A percentile compares a stretch with the other conserved stretches of the same genome.
phyloP scores from a whole-genome alignment of 169 alveolate genomes.

The Plasmodium vivax region DNA sequence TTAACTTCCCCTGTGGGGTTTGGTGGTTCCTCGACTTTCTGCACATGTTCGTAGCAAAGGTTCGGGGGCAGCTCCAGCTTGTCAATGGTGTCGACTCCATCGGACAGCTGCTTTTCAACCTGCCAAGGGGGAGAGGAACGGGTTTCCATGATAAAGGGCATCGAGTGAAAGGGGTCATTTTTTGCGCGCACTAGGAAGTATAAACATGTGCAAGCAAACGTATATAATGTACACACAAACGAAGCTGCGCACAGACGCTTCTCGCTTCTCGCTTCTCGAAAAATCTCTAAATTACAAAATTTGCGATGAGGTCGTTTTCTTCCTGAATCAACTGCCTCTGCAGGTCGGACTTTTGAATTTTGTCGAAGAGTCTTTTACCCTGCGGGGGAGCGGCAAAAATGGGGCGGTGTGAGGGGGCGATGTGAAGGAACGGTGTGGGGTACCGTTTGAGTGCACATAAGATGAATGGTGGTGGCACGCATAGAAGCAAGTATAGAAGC shows the following conservation, averaged over 20 bases:
- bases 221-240: neutral
- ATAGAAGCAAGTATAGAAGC: neutral
- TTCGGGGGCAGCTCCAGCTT: conserved; percentile 41
- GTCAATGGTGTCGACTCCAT: conserved; percentile 56
- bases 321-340: conserved; percentile 55
- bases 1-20: conserved; percentile 9
- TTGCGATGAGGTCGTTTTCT: conserved; percentile 42
- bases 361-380: conserved; percentile 52
- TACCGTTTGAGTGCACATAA: neutral
- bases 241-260: neutral
- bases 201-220: neutral
- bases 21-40: neutral
- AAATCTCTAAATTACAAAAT: conserved; percentile 28
- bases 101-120: conserved; percentile 57
- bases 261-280: neutral
- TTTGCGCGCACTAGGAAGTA: neutral
- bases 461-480: neutral
- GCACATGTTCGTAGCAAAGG: conserved; percentile 18
- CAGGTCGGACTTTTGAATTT: conserved; percentile 36
- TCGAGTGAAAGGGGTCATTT: neutral
- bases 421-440: neutral
- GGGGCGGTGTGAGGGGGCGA: neutral
- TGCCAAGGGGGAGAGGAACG: neutral
- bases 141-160: neutral
- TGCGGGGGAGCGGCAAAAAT: neutral